phyloP scores from a whole-genome alignment of 83 land plant genomes.

The Diphasiastrum complanatum region DNA sequence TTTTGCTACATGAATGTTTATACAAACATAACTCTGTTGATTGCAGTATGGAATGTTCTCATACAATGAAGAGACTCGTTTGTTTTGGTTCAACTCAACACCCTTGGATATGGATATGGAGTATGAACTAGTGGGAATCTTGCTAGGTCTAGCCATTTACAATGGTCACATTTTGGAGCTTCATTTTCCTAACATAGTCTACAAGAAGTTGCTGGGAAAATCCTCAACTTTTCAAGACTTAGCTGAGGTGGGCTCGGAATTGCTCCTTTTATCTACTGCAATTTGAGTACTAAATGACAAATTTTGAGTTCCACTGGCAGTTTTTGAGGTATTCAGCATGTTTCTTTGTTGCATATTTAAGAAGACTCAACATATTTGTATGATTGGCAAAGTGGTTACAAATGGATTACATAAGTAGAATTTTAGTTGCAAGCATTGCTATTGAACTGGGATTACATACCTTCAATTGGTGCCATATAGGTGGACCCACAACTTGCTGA shows the following conservation, averaged over 20 bases:
- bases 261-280: no score
- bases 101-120: conserved; percentile 22
- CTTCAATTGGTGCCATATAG: no score
- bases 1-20: background rate
- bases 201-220: conserved; percentile 23
- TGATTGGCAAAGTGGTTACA: no score
- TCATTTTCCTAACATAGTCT: conserved; percentile 24
- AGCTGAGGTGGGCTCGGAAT: conserved; percentile 21
- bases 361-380: no score
- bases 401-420: no score
- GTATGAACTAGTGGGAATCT: conserved; percentile 29
- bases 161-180: conserved; percentile 33
- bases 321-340: no score
- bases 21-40: background rate
- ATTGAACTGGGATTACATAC: no score
- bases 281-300: background rate
- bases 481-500: conserved; percentile 25
- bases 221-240: conserved; percentile 15
- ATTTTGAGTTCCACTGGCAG: no score
- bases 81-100: conserved; percentile 27
- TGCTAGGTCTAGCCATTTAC: conserved; percentile 32
- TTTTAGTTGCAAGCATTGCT: no score
- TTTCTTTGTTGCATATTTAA: no score
- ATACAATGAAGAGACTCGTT: conserved; percentile 26
- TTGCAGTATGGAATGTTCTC: conserved; percentile 31